Conservation (phyloP, 2,329 filamentous ascomycete genomes). For the Lasiodiplodia hormozganensis region DNA sequence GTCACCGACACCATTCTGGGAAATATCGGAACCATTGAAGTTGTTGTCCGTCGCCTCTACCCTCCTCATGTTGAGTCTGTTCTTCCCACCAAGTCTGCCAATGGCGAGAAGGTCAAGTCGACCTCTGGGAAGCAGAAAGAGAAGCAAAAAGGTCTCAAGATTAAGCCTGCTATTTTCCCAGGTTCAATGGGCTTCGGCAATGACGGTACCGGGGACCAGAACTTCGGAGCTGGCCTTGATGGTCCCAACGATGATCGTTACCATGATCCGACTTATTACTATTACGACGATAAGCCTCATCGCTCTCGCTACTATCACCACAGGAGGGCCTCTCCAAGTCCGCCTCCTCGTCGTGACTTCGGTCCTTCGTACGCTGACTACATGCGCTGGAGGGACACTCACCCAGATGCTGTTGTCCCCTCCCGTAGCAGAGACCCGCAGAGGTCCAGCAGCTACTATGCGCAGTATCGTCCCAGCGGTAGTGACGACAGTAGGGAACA, state of each 20-base stretch:
- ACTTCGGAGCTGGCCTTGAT: slow-evolving; percentile 6
- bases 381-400: neutral
- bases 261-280: neutral
- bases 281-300: neutral
- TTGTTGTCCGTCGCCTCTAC: slow-evolving; percentile 54
- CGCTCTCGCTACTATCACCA: neutral
- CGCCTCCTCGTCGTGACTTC: neutral
- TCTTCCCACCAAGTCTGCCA: neutral
- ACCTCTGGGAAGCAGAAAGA: neutral
- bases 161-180: neutral
- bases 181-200: neutral
- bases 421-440: neutral
- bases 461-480: neutral
- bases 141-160: neutral
- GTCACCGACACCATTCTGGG: slow-evolving; percentile 39
- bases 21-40: slow-evolving; percentile 56
- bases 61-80: slow-evolving; percentile 30
- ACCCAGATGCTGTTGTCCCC: neutral
- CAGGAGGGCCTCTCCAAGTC: neutral
- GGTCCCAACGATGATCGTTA: neutral
- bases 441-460: slow-evolving; percentile 17
- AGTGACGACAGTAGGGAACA: neutral
- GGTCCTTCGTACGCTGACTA: slow-evolving; percentile 11
- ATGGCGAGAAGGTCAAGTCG: neutral
- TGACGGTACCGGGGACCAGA: slow-evolving; percentile 13